Conservation (phyloP, 495 filamentous ascomycete species). For the Haplographium delicatum region DNA sequence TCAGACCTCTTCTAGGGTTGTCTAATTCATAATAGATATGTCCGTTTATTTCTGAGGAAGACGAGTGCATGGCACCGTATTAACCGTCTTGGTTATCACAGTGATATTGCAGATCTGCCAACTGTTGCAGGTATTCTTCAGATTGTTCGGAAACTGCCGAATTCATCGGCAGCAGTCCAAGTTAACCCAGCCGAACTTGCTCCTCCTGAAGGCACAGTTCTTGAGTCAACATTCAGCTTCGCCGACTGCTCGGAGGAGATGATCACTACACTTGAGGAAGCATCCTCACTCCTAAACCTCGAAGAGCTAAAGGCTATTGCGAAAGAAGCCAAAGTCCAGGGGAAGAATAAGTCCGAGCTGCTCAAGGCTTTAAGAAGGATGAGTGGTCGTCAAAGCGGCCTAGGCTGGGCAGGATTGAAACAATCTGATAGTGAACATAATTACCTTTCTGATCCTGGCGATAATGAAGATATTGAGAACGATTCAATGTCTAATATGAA, state of each 20-base stretch:
- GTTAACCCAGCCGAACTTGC: slow-evolving; percentile 43
- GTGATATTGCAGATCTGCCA: slow-evolving; percentile 72
- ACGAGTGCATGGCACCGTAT: slow-evolving; percentile 92
- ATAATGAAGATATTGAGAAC: slow-evolving; percentile 19
- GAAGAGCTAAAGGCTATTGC: slow-evolving; percentile 84
- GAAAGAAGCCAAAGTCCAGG: slow-evolving; percentile 80
- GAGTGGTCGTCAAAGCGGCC: slow-evolving; percentile 67
- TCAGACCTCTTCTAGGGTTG: background rate
- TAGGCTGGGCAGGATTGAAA: slow-evolving; percentile 55
- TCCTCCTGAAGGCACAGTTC: slow-evolving; percentile 39
- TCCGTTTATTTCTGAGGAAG: slow-evolving; percentile 90
- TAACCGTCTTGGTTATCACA: slow-evolving; percentile 66
- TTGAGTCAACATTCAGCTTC: slow-evolving; percentile 60
- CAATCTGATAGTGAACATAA: slow-evolving; percentile 40
- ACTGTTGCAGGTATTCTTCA: slow-evolving; percentile 57
- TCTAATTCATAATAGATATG: slow-evolving; percentile 54
- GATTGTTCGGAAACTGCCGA: slow-evolving; percentile 34
- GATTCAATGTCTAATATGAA: slow-evolving; percentile 30
- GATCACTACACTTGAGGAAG: slow-evolving; percentile 80
- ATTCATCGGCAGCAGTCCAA: slow-evolving; percentile 25
- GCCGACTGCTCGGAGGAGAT: slow-evolving; percentile 68
- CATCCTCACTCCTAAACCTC: slow-evolving; percentile 68
- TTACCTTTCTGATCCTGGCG: slow-evolving; percentile 10
- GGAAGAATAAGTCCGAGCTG: slow-evolving; percentile 84
- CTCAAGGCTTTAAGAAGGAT: slow-evolving; percentile 62